phyloP scores from a whole-genome alignment of 2,329 filamentous ascomycete genomes.

The Diplodia scrobiculata region DNA sequence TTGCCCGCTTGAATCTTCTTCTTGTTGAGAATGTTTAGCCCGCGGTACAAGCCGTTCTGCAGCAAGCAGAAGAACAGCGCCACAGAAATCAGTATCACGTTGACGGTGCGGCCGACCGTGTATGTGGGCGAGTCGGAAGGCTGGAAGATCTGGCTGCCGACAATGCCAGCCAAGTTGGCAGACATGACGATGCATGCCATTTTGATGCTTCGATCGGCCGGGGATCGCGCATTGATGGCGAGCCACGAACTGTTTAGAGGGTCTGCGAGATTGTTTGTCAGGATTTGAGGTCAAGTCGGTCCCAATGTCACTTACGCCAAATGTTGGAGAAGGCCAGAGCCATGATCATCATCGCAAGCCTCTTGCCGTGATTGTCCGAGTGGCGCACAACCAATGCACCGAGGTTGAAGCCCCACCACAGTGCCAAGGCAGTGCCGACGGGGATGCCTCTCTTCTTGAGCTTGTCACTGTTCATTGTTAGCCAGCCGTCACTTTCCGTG shows the following conservation, averaged over 20 bases:
- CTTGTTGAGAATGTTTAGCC: slow-evolving; percentile 27
- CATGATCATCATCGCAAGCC: slow-evolving; percentile 28
- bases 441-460: slow-evolving; percentile 24
- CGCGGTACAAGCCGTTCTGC: slow-evolving; percentile 31
- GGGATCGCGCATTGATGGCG: slow-evolving; percentile 32
- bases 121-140: slow-evolving; percentile 30
- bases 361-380: slow-evolving; percentile 3
- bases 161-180: slow-evolving; percentile 32
- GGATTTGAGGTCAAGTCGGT: no score
- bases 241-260: slow-evolving; percentile 33
- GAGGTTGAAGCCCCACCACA: slow-evolving; percentile 30
- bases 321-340: slow-evolving; percentile 26
- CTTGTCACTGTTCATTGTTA: slow-evolving; percentile 14
- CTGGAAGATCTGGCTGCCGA: slow-evolving; percentile 34
- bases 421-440: slow-evolving; percentile 20
- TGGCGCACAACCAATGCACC: slow-evolving; percentile 4
- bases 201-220: slow-evolving; percentile 32
- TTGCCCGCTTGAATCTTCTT: not conserved
- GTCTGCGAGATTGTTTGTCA: not conserved
- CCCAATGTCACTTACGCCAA: not conserved
- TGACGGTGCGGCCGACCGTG: slow-evolving; percentile 30
- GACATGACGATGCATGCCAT: slow-evolving; percentile 34
- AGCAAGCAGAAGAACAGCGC: slow-evolving; percentile 27
- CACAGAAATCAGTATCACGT: slow-evolving; percentile 28
- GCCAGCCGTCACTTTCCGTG: not conserved